Conservation (phyloP, 2,329 filamentous ascomycete genomes). For the Aspergillus pseudoterreus region DNA sequence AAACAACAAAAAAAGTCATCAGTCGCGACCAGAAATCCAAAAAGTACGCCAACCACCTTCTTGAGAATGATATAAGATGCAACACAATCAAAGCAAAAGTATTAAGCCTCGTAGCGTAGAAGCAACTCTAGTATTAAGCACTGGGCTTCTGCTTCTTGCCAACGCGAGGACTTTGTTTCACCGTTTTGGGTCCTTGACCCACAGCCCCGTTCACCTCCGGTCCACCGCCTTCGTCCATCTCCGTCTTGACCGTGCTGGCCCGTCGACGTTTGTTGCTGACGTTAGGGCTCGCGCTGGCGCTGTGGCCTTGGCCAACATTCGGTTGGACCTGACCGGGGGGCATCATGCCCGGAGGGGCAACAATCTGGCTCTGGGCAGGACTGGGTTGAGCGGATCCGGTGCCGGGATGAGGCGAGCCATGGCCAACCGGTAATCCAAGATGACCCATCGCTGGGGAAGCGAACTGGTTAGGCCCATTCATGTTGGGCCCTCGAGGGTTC, state of each 20-base stretch:
- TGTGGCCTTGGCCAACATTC: conserved; percentile 48
- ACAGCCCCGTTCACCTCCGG: conserved; percentile 49
- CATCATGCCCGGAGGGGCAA: conserved; percentile 51
- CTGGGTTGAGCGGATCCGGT: conserved; percentile 46
- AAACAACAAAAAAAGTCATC: neutral
- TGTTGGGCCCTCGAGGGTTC: conserved; percentile 37
- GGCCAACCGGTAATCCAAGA: conserved; percentile 45
- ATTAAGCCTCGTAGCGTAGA: conserved; percentile 9
- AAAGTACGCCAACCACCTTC: conserved; percentile 27
- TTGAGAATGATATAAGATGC: conserved; percentile 19
- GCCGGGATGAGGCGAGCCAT: conserved; percentile 51
- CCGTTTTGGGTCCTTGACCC: conserved; percentile 35
- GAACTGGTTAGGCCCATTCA: conserved; percentile 48
- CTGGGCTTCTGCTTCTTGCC: conserved; percentile 47
- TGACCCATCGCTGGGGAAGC: conserved; percentile 58
- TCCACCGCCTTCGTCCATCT: conserved; percentile 49
- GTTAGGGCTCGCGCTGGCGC: conserved; percentile 61
- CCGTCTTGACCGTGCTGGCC: conserved; percentile 57
- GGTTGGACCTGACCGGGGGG: conserved; percentile 54
- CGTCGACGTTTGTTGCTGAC: conserved; percentile 57
- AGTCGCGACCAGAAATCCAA: conserved; percentile 7
- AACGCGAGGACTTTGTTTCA: conserved; percentile 46
- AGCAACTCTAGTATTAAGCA: conserved; percentile 21
- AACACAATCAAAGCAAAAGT: conserved; percentile 4
- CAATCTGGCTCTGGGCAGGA: conserved; percentile 44